Conservation (phyloP, 1,284 basidiomycete genomes). For the Trametes pubescens region DNA sequence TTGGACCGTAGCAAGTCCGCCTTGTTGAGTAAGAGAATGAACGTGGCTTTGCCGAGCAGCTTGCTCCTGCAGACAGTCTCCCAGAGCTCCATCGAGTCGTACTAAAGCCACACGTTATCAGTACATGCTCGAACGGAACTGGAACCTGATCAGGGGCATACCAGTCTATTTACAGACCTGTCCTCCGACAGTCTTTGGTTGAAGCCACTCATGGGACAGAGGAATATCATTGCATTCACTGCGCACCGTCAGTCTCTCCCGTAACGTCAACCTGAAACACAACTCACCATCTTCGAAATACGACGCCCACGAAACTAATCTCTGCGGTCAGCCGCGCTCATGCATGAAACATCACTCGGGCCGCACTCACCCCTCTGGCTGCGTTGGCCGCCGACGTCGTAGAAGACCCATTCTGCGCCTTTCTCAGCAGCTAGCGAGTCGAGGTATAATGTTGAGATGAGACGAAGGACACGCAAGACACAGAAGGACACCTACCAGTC, state of each 20-base stretch:
- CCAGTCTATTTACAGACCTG: conserved; percentile 60
- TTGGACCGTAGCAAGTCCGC: conserved; percentile 63
- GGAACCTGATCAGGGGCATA: conserved; percentile 37
- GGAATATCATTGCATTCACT: conserved; percentile 68
- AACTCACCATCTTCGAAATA: conserved; percentile 68
- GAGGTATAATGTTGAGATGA: background rate
- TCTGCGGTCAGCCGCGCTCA: conserved; percentile 41
- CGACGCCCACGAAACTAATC: conserved; percentile 57
- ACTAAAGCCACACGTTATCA: conserved; percentile 38
- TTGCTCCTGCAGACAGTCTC: conserved; percentile 63
- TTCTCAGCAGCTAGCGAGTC: conserved; percentile 40
- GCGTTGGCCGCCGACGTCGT: conserved; percentile 67
- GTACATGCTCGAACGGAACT: background rate
- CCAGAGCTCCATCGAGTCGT: conserved; percentile 66
- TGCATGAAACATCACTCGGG: no score
- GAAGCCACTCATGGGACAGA: conserved; percentile 69
- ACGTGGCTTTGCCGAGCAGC: conserved; percentile 56
- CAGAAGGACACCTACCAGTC: conserved; percentile 42
- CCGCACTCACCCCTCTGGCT: conserved; percentile 57
- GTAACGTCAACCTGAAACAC: background rate
- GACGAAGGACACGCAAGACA: background rate
- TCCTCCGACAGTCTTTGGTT: conserved; percentile 67
- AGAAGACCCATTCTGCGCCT: conserved; percentile 64
- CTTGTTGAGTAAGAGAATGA: conserved; percentile 71
- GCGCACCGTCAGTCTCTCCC: background rate